These are phyloP conservation scores for Elongisporangium undulatum DNA, from an alignment of 352 stramenopile genomes.

Conservation along the genomic window DNA sequence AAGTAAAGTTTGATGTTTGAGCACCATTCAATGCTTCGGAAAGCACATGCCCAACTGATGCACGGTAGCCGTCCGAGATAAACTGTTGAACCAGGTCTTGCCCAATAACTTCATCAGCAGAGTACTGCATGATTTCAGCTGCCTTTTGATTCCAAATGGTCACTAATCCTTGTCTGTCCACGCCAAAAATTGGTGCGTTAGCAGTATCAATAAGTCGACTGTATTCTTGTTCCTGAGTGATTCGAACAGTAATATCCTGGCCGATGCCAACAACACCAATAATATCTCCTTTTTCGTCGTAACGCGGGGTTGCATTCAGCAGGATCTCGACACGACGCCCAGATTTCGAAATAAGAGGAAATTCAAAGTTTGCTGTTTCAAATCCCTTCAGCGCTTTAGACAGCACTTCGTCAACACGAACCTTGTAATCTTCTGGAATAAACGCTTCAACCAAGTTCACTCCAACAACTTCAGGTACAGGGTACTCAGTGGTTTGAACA, in stretches of 20 bases:
- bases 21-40: conserved; percentile 68
- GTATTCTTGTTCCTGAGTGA: conserved; percentile 57
- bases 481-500: conserved; percentile 88
- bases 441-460: conserved; percentile 88
- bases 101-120: conserved; percentile 85
- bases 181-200: conserved; percentile 87
- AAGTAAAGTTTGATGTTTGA: conserved; percentile 80
- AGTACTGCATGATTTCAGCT: conserved; percentile 86
- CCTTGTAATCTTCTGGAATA: conserved; percentile 73
- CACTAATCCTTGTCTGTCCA: conserved; percentile 67
- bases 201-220: conserved; percentile 83
- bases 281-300: conserved; percentile 59
- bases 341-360: conserved; percentile 47
- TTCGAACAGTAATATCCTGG: conserved; percentile 61
- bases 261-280: conserved; percentile 78
- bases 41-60: conserved; percentile 55
- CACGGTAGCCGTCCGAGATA: conserved; percentile 75
- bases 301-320: conserved; percentile 71
- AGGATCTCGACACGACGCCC: conserved; percentile 51
- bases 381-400: conserved; percentile 34
- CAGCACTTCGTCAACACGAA: conserved; percentile 28
- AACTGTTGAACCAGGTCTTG: conserved; percentile 87
- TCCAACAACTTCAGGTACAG: conserved; percentile 84
- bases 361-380: conserved; percentile 57
- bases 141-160: conserved; percentile 92